These are phyloP conservation scores for Ascomycota sp. DNA, from an alignment of 2,329 filamentous ascomycete genomes.

Conservation along the genomic window DNA sequence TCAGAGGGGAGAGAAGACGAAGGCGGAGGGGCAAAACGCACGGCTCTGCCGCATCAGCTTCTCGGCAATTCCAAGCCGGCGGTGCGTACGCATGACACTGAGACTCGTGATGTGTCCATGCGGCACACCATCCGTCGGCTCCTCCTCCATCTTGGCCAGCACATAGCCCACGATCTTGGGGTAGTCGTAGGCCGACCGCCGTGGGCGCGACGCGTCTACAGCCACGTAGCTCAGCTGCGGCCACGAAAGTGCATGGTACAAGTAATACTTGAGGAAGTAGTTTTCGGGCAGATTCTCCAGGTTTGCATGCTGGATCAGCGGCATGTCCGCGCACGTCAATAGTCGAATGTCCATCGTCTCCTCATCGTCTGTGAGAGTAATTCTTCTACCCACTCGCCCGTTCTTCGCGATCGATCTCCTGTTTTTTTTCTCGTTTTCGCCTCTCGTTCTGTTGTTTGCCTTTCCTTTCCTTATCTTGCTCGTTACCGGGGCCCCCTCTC, in stretches of 20 bases:
- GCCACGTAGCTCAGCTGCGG: slow-evolving; percentile 93
- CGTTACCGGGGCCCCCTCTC: too few species aligned
- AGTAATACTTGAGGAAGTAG: slow-evolving; percentile 99
- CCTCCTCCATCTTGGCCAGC: slow-evolving; percentile 99
- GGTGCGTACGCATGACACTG: slow-evolving; percentile 90
- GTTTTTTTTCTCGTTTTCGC: too few species aligned
- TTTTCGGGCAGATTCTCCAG: slow-evolving; percentile 98
- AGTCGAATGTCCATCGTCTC: slow-evolving; percentile 72
- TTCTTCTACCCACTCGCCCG: too few species aligned
- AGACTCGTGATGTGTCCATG: slow-evolving; percentile 94
- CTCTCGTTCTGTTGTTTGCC: too few species aligned
- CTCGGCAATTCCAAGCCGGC: slow-evolving; percentile 79
- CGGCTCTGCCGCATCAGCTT: slow-evolving; percentile 94
- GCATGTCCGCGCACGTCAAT: slow-evolving; percentile 64
- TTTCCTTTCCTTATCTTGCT: too few species aligned
- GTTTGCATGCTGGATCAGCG: slow-evolving; percentile 91
- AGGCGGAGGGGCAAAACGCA: slow-evolving; percentile 24
- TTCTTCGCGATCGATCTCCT: neutral
- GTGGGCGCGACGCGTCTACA: slow-evolving; percentile 69
- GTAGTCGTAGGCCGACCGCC: slow-evolving; percentile 63
- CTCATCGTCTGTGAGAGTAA: neutral
- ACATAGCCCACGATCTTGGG: slow-evolving; percentile 98
- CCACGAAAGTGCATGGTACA: slow-evolving; percentile 97
- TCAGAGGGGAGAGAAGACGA: slow-evolving; percentile 1
- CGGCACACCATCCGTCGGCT: slow-evolving; percentile 71